A percentile compares a stretch with the other conserved stretches of the same genome.
Evolutionary conservation across 140 eudicot species (phyloP).

Genomic region (Flaveria floridana): DNA sequence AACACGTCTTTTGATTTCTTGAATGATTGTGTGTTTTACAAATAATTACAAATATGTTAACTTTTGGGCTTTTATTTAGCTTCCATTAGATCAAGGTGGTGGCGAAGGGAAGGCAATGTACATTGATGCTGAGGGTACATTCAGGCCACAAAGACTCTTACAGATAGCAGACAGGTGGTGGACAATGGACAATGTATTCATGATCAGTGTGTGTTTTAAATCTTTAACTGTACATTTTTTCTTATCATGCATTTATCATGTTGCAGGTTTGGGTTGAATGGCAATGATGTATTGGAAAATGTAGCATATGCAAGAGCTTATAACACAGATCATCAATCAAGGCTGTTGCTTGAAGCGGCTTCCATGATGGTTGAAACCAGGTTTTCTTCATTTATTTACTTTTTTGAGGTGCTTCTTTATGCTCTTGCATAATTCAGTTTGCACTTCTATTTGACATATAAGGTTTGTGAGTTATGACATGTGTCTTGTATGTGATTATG

Average conservation of each 20-base stretch:
- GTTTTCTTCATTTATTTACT: conserved; percentile 27
- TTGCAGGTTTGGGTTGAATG: conserved; percentile 82
- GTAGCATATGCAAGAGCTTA: conserved; percentile 97
- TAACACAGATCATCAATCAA: conserved; percentile 93
- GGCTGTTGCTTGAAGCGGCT: conserved; percentile 93
- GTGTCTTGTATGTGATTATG: too few relatives aligned
- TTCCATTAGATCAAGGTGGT: conserved; percentile 95
- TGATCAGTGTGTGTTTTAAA: neutral
- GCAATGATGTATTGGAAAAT: conserved; percentile 85
- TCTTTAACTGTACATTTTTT: neutral
- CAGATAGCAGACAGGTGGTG: conserved; percentile 90
- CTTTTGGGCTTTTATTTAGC: conserved; percentile 43
- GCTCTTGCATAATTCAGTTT: neutral
- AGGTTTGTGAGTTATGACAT: neutral
- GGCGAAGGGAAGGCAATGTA: conserved; percentile 99
- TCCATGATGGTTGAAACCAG: conserved; percentile 99
- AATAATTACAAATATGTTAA: neutral
- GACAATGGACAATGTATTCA: neutral
- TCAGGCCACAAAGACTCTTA: conserved; percentile 92
- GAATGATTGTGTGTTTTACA: neutral
- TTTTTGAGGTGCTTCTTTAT: conserved; percentile 11
- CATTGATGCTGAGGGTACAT: conserved; percentile 97
- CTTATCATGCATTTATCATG: neutral
- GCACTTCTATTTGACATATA: neutral
- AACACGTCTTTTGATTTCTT: neutral